These are phyloP conservation scores for Nephromyces sp. DNA, from an alignment of 169 alveolate species.

Conservation along the genomic window DNA sequence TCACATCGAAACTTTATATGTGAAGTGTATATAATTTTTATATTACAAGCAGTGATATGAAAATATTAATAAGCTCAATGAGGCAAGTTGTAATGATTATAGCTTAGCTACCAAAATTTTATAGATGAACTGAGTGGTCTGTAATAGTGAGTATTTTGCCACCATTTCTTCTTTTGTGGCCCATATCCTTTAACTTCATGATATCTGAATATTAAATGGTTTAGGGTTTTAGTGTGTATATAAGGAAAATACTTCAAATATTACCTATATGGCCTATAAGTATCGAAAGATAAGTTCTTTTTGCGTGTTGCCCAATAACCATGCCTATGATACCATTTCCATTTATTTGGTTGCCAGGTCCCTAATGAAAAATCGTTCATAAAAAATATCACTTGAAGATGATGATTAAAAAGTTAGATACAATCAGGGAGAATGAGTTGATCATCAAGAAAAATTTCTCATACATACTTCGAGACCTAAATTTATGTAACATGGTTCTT, in stretches of 20 bases:
- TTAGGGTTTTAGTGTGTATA: not conserved
- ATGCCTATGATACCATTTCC: conserved; percentile 76
- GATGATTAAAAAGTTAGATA: no score
- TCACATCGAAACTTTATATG: no score
- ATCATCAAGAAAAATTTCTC: no score
- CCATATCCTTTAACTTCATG: conserved; percentile 73
- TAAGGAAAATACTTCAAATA: not conserved
- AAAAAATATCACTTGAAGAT: no score
- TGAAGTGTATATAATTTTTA: no score
- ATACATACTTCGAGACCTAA: no score
- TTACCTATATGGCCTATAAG: conserved; percentile 63
- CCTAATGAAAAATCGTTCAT: no score
- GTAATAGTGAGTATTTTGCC: conserved; percentile 60
- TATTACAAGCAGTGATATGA: no score
- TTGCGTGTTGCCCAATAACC: conserved; percentile 81
- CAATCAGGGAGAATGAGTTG: no score
- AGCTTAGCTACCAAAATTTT: conserved; percentile 61
- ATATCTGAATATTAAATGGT: conserved; percentile 44
- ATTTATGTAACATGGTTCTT: no score
- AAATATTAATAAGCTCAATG: no score
- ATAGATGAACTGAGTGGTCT: conserved; percentile 58
- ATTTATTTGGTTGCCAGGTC: conserved; percentile 60
- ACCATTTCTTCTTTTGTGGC: conserved; percentile 44
- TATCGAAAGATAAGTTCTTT: conserved; percentile 60
- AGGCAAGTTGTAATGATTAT: no score